Base-by-base conservation (phyloP, 2,329 filamentous ascomycete genomes). In the Colletotrichum sojae region DNA sequence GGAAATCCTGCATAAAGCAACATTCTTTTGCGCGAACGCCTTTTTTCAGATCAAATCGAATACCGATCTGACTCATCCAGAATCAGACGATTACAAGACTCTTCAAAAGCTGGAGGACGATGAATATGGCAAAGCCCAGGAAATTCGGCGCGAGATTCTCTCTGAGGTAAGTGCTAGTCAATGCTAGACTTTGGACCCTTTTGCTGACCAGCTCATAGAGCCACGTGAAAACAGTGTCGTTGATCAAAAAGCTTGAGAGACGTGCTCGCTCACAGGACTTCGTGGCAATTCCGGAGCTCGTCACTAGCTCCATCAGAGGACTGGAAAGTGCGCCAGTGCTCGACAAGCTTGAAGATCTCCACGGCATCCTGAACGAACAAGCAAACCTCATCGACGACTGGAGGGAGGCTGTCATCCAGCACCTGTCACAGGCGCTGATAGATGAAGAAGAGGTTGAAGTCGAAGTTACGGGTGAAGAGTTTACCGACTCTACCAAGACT, bases 391-490 rank as follows among this genome's bases (percentile, higher is more conserved):
- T 97, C 54, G 88, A 92, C 54, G 86, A 91, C 55, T 97, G 93
- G 93, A 89, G 94, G 49, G 86, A 91, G 66, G 85, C 89, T 49
- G 90, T 95, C 67, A 86, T 94, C 18, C 86, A 92, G 62, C 87
- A 95, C 20, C 84, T 98, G 10, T 81, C 92, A 12, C 87, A 90
- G 69, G 90, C 93, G 0, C 85, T 98, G 2, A 89, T 98, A 18
- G 96, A 98, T 73, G 90, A 96, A 75, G 90, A 96, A 75, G 94
- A 97, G 48, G 89, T 90, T 1, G 83, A 83, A 16, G 80, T 87
- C 10, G 94, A 97, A 67, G 87, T 90, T 2, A 95, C 94, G 12
- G 96, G 96, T 25, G 92, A 98, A 68, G 96, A 98, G 77, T 96
- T 97, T 71, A 92, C 94, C 73, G 89, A 93, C 39, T 97, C 95